Base-by-base conservation (phyloP, 2,329 filamentous ascomycete genomes). In the Claviceps sorghi region DNA sequence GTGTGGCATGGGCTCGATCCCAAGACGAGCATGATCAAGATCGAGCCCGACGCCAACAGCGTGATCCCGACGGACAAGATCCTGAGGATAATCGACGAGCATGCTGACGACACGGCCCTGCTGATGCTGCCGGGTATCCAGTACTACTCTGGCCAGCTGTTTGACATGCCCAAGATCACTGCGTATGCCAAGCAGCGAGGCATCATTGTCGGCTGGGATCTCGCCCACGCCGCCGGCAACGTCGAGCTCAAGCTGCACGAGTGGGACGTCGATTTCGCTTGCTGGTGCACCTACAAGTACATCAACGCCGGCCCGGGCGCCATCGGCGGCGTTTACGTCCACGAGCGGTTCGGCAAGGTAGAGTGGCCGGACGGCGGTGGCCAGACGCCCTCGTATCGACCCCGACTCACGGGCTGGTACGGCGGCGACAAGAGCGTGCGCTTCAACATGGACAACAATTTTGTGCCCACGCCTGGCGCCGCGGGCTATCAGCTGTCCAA, bases 281-380 rank as follows among this genome's bases (percentile, higher is more conserved):
- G 79, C 51, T 95, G 89, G 89, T 95, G 89, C 68, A 90, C 84
- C 19, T 95, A 95, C 75, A 95, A 95, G 70, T 95, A 95, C 70
- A 78, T 95, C 65, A 95, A 95, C 64, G 82, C 83, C 29, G 89
- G 89, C 0, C 88, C 89, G 0, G 89, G 89, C 4, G 77, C 82
- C 17, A 94, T 94, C 57, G 88, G 80, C 1, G 88, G 84, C 0
- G 72, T 84, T 1, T 95, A 89, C 58, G 84, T 95, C 9, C 88
- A 95, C 65, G 80, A 87, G 62, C 74, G 72, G 41, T 84, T 94
- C 63, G 81, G 84, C 42, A 65, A 65, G 26, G 80, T 86, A 11
- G 67, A 66, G 49, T 62, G 61, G 1, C 7, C 15, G 9, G 32
- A 70, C 19, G 60, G 62, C 8, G 63, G 64, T 2, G 67, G 70